Percentiles rank a stretch among this genome's conserved stretches.
phyloP scores from a whole-genome alignment of 148 eudicot genomes.

The Drosera capensis region DNA sequence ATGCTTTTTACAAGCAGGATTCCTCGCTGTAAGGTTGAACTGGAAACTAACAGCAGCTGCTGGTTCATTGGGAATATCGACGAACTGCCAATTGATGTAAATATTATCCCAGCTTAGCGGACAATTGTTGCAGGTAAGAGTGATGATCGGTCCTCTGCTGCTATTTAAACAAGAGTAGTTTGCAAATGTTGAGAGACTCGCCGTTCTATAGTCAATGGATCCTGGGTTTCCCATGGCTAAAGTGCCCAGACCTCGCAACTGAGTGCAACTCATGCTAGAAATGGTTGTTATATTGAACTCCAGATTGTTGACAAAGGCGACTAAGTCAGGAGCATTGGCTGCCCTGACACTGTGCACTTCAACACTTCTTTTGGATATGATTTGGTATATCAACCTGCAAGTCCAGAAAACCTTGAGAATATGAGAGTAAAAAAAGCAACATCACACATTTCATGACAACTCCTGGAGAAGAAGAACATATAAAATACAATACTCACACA shows the following conservation, averaged over 20 bases:
- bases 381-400: slow-evolving; percentile 74
- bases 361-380: slow-evolving; percentile 55
- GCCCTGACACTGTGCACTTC: slow-evolving; percentile 83
- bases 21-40: slow-evolving; percentile 71
- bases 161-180: slow-evolving; percentile 72
- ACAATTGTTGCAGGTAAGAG: slow-evolving; percentile 48
- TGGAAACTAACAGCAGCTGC: slow-evolving; percentile 82
- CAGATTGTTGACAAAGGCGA: slow-evolving; percentile 56
- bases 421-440: background rate
- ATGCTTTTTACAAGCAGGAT: slow-evolving; percentile 31
- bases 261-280: slow-evolving; percentile 73
- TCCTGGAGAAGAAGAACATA: background rate
- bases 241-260: slow-evolving; percentile 54
- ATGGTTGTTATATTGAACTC: slow-evolving; percentile 79
- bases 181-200: slow-evolving; percentile 47
- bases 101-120: slow-evolving; percentile 36
- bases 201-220: slow-evolving; percentile 37
- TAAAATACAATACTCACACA: slow-evolving; percentile 47
- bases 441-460: background rate
- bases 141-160: slow-evolving; percentile 57
- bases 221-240: slow-evolving; percentile 57
- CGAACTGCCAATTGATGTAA: slow-evolving; percentile 73
- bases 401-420: background rate
- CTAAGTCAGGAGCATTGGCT: slow-evolving; percentile 72
- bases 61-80: slow-evolving; percentile 69